Evolutionary conservation across 2,329 filamentous ascomycete species (phyloP), one percentile per base, ranked within the genome.

Genomic region (Diaporthe helianthi): DNA sequence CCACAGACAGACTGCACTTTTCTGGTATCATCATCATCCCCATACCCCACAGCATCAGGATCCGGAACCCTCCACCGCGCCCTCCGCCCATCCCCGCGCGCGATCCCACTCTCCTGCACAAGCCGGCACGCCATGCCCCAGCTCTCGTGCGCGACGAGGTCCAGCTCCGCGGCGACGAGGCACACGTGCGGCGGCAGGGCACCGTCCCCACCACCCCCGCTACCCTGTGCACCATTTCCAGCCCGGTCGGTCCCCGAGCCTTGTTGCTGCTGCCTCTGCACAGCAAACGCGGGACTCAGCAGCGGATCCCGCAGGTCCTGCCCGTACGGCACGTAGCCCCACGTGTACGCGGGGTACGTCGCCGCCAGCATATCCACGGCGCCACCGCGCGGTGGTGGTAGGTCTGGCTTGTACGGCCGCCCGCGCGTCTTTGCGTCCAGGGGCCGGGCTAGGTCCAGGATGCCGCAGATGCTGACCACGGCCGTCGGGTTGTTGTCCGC

Each of bases 381-480:
- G 2, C 38, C 41, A 6, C 67, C 73, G 9, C 80, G 76, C 52
- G 76, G 73, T 6, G 75, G 76, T 1, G 73, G 70, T 3, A 82
- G 69, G 0, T 65, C 66, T 0, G 78, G 74, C 71, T 82, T 82
- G 71, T 80, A 83, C 51, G 78, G 76, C 5, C 81, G 76, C 36
- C 76, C 73, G 31, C 71, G 67, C 26, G 73, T 51, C 71, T 82
- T 80, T 51, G 75, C 69, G n/a, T 75, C 72, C 8, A 73, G 55
- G 1, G 74, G 53, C 15, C 80, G 72, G 5, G 76, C 76, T 26
- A 81, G 80, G 73, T 86, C 83, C 7, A 81, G 75, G 2, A 81
- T 75, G 1, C 84, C 81, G 70, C 84, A 87, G 52, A 84, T 76
- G 3, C 81, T 76, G 9, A 85, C 73, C 0, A 80, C 77, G 0